phyloP scores from a whole-genome alignment of 441 rosid genomes.

The Viola pubescens region DNA sequence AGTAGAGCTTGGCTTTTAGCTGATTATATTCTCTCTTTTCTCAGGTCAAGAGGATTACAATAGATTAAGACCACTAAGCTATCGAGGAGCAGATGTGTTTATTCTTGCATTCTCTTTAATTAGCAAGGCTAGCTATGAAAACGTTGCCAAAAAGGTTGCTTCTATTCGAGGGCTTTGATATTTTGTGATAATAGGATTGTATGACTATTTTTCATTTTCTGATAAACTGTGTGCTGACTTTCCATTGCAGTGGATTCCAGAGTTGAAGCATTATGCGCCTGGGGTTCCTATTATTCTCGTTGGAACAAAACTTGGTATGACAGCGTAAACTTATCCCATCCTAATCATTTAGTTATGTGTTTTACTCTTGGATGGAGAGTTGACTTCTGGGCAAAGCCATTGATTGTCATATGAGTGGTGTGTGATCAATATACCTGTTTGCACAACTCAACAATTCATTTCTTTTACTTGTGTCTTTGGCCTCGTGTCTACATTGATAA shows the following conservation, averaged over 20 bases:
- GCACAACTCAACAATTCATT: background rate
- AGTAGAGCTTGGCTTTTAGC: constrained; percentile 5
- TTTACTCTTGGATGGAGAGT: background rate
- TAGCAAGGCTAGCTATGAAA: constrained; percentile 88
- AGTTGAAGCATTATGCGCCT: constrained; percentile 70
- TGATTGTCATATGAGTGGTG: background rate
- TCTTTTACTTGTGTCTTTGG: background rate
- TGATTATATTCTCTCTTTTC: constrained; percentile 13
- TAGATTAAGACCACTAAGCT: constrained; percentile 63
- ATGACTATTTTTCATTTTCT: constrained; percentile 6
- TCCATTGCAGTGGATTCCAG: constrained; percentile 72
- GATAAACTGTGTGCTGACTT: constrained; percentile 15
- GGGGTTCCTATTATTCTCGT: constrained; percentile 80
- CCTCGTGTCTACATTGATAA: background rate
- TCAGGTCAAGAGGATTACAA: constrained; percentile 81
- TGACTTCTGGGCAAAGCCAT: background rate
- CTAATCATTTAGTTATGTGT: background rate
- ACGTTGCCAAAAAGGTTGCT: constrained; percentile 68
- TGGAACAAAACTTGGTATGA: constrained; percentile 69
- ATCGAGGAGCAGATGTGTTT: constrained; percentile 78
- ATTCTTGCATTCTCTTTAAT: constrained; percentile 77
- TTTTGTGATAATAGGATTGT: background rate
- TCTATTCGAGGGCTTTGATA: background rate
- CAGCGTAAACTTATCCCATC: background rate
- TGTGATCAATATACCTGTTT: background rate